Base-by-base conservation (phyloP, 441 rosid genomes). In the Aleurites moluccanus region DNA sequence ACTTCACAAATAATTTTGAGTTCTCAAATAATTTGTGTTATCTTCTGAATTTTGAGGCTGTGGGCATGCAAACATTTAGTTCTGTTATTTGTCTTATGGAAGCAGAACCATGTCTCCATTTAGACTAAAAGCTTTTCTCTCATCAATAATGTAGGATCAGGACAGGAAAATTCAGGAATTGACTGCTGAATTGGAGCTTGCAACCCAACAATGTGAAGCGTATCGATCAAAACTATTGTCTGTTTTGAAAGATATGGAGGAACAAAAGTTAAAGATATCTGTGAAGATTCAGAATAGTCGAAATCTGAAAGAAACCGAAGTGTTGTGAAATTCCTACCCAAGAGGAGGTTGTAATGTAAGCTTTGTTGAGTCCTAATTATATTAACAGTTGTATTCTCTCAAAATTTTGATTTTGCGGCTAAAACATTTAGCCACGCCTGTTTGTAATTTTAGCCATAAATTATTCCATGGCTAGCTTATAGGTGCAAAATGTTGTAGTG, bases 211-310 rank as follows among this genome's bases (percentile, higher is more conserved):
- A 73, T 84, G 87, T 38, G 86, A 84, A 81, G 86, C 82, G 55
- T 84, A 86, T 71, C 60, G 70, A 68, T 35, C 75, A 20, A 84
- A 84, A 63, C 72, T 86, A 42, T 75, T 83, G 0, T 55, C 73
- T 16, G 77, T 86, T 33, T 69, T 83, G 76, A 84, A 79, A 75
- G 85, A 83, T 44, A 67, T 79, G 86, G 87, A 83, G 68, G 87
- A 84, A 73, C 80, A 83, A 77, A 86, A 86, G 81, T 69, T 83
- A 62, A 86, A 81, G 82, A 69, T 84, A 70, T 66, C 74, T 40
- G 85, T 83, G 25, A 84, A 79, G 77, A 83, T 86, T 81, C 85
- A 81, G 75, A 86, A 78, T 38, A n/a, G n/a, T n/a, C n/a, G n/a
- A n/a, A n/a, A n/a, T 20, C 21, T 44, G n/a, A n/a, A 4, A 44